Evolutionary conservation across 2,329 filamentous ascomycete genomes (phyloP).

Genomic region (Albifimbria verrucaria): DNA sequence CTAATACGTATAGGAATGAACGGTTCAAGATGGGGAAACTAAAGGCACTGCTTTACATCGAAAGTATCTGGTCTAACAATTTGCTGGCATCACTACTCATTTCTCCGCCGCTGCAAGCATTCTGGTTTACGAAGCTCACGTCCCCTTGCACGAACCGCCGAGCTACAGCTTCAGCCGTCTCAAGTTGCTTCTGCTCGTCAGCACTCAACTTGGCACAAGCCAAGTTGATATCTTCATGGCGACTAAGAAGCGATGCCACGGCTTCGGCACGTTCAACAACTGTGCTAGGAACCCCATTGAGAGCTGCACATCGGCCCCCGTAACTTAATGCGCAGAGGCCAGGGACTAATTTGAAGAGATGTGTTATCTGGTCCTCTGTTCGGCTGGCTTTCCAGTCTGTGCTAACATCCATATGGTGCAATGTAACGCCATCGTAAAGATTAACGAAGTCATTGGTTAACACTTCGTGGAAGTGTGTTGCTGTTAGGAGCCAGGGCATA

Average conservation of each 20-base stretch:
- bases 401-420: conserved; percentile 71
- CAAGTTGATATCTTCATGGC: conserved; percentile 72
- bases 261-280: conserved; percentile 75
- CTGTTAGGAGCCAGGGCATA: conserved; percentile 55
- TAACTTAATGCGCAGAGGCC: conserved; percentile 80
- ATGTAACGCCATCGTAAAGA: conserved; percentile 46
- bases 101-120: not conserved
- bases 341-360: conserved; percentile 66
- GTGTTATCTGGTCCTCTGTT: conserved; percentile 62
- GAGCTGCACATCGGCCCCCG: conserved; percentile 77
- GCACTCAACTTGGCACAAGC: conserved; percentile 66
- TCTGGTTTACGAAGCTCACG: conserved; percentile 11
- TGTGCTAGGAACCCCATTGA: conserved; percentile 74
- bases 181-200: conserved; percentile 63
- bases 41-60: not conserved
- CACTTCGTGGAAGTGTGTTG: conserved; percentile 68
- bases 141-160: conserved; percentile 49
- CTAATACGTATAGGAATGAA: too few relatives aligned
- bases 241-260: conserved; percentile 64
- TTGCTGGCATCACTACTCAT: not conserved
- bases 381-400: conserved; percentile 50
- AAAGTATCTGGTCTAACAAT: not conserved
- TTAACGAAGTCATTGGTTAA: conserved; percentile 61
- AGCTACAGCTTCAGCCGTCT: conserved; percentile 61
- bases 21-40: not conserved